Evolutionary conservation across 768 basidiomycete species (phyloP), one percentile per base, ranked within the genome.

Genomic region (Lactarius sp.): DNA sequence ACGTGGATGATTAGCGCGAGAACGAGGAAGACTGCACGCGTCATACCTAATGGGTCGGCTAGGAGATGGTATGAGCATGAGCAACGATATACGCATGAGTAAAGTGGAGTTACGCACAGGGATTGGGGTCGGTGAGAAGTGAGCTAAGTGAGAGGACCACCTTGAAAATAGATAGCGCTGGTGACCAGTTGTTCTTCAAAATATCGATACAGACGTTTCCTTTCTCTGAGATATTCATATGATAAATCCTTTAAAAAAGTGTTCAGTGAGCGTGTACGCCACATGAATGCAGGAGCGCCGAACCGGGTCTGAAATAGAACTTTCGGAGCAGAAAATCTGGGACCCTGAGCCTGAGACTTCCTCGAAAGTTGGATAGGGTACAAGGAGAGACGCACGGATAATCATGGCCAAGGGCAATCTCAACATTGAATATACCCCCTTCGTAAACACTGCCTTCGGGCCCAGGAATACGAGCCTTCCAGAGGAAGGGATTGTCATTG

Each of bases 61-160:
- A 13, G 13, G n/a, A 20, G 65, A 57, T 10, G 61, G 16, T 13
- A 12, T 58, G 60, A 47, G 41, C 3, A 27, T 52, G 6, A 46
- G 31, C 33, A 36, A 62, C 41, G 1, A 50, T 50, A 51, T 18
- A n/a, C 12, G n/a, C 20, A n/a, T 59, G 18, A 44, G 20, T 14
- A 59, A 42, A 22, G 12, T 31, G 0, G 41, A 47, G 31, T 39
- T 41, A 79, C 90, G 64, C 72, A 93, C 92, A 82, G 1, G 94
- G 94, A 77, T 98, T 98, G 0, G 94, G 94, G 69, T 97, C 94
- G 12, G 93, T 94, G 55, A 98, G 79, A 12, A 98, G 83, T 0
- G 93, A 95, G 0, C 93, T 95, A 4, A 98, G 81, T 33, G 93
- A 95, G 20, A 98, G 83, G 75, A 98, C 87, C 70, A 96, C 90